Base-by-base conservation (phyloP, 2,329 filamentous ascomycete species). In the Aspergillus quadrilineatus region DNA sequence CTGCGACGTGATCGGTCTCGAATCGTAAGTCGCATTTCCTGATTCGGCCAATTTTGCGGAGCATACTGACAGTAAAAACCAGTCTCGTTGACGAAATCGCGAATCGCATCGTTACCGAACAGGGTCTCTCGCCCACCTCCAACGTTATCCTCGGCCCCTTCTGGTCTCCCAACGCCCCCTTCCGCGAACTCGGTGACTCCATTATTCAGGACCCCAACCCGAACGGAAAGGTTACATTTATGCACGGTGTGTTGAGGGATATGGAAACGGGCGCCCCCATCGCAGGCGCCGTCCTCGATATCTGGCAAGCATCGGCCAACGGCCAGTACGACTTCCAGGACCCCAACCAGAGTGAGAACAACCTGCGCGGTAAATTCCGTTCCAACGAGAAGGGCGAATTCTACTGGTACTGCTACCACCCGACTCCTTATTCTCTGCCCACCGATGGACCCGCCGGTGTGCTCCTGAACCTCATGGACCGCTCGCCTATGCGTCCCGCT, bases 321-420 rank as follows among this genome's bases (percentile, higher is more conserved):
- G 88, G 87, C 72, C 85, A 87, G 70, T 90, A 90, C 79, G 87
- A 89, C 69, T 85, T 88, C 80, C 86, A 89, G 74, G 88, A 90
- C 73, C 87, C 86, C 55, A 85, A 85, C 75, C 87, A 90, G 79
- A 76, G 77, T 49, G 83, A 84, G 69, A 88, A 90, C 81, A 91
- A 91, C 79, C 80, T 90, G 42, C 83, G 88, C 43, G 88, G 88
- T 71, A 90, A 90, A 78, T 90, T 90, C 79, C 82, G 81, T 65
- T 84, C 86, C 61, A 83, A 89, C 72, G 82, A 82, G 65, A 81
- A 90, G 60, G 88, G 88, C 65, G 81, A 86, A 60, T 73, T 69
- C 71, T 89, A 87, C 75, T 82, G 79, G 75, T 87, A 89, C 75
- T 90, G 90, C 82, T 90, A 87, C 80, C 83, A 88, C 74, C 88